Conservation (phyloP, 2,329 filamentous ascomycete genomes). For the Aureobasidium namibiae region DNA sequence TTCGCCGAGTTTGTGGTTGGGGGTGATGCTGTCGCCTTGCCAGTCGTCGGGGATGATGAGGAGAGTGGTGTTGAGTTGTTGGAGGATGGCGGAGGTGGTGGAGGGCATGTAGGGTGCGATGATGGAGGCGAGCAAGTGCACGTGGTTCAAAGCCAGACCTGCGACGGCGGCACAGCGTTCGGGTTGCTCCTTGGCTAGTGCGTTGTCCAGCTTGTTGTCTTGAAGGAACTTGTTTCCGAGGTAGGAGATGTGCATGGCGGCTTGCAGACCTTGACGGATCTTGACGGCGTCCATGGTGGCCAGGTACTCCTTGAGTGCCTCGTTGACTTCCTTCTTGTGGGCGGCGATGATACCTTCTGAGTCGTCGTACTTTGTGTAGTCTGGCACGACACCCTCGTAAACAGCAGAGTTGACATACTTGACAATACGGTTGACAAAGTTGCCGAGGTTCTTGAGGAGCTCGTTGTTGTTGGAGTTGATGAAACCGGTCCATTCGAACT, state of each 20-base stretch:
- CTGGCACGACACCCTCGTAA: constrained; percentile 61
- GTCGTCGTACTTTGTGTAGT: constrained; percentile 35
- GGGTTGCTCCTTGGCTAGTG: constrained; percentile 51
- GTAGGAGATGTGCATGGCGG: constrained; percentile 59
- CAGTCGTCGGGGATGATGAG: constrained; percentile 46
- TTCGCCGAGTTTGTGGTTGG: constrained; percentile 74
- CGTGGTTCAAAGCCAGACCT: constrained; percentile 73
- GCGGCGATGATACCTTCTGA: constrained; percentile 22
- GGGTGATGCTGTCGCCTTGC: constrained; percentile 50
- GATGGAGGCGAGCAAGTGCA: constrained; percentile 71
- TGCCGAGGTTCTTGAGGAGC: constrained; percentile 65
- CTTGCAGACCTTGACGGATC: constrained; percentile 57
- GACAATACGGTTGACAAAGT: constrained; percentile 50
- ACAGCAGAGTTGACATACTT: constrained; percentile 65
- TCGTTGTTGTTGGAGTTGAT: constrained; percentile 82
- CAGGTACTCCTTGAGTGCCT: constrained; percentile 58
- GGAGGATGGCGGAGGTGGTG: constrained; percentile 65
- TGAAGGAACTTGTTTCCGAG: constrained; percentile 53
- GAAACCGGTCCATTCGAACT: constrained; percentile 85
- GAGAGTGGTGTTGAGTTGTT: constrained; percentile 54
- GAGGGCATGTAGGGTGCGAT: constrained; percentile 78
- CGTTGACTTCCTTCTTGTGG: constrained; percentile 55
- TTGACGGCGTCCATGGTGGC: constrained; percentile 62
- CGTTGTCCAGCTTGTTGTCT: constrained; percentile 54
- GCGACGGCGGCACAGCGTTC: constrained; percentile 55